Evolutionary conservation across 306 rosid genomes (phyloP).

Genomic region (Quillaja saponaria): DNA sequence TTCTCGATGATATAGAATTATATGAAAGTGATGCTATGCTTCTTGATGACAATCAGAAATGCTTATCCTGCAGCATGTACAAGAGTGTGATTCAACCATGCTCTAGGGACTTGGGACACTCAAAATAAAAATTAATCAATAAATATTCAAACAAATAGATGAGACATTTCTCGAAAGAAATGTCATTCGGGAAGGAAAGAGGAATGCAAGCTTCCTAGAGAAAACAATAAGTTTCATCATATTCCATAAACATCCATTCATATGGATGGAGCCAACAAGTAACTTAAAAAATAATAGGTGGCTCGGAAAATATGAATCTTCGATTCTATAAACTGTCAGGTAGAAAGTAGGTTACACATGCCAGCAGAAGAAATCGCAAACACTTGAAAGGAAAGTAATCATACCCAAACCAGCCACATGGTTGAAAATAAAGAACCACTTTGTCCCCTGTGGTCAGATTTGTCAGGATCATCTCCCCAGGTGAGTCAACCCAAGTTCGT

Average conservation of each 20-base stretch:
- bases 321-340: neutral
- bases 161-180: neutral
- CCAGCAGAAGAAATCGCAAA: conserved; percentile 16
- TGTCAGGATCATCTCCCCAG: conserved; percentile 82
- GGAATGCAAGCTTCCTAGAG: neutral
- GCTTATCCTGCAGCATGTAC: too few relatives aligned
- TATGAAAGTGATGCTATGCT: conserved; percentile 2
- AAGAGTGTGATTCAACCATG: neutral
- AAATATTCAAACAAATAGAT: conserved; percentile 1
- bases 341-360: neutral
- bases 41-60: neutral
- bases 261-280: conserved; percentile 1
- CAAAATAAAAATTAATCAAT: neutral
- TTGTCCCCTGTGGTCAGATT: conserved; percentile 80
- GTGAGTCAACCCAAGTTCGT: conserved; percentile 87
- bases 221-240: neutral
- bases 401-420: conserved; percentile 97
- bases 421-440: conserved; percentile 87
- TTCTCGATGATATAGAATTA: too few relatives aligned
- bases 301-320: neutral
- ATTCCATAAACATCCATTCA: neutral
- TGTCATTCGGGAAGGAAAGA: neutral
- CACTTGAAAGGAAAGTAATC: conserved; percentile 28
- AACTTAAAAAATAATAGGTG: neutral
- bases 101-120: neutral